Evolutionary conservation across 192 early-diverging fungal species (phyloP).

Genomic region (Coemansia sp.): DNA sequence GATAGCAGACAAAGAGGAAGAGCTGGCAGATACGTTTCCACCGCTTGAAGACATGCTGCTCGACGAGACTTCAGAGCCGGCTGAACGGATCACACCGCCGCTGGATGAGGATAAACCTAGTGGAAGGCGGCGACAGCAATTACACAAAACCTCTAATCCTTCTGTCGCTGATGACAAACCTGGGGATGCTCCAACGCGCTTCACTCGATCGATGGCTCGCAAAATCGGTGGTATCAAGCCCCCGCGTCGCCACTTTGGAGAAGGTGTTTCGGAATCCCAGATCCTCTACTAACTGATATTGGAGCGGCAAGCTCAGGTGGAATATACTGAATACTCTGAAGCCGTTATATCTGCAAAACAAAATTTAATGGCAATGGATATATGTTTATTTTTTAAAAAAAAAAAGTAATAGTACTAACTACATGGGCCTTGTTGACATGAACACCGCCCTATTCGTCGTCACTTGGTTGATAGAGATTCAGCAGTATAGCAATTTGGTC

Average conservation of each 20-base stretch:
- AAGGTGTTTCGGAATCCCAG: constrained; percentile 43
- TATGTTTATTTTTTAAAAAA: too few species aligned
- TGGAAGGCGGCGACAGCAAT: constrained; percentile 5
- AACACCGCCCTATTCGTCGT: too few species aligned
- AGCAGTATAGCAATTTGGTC: background rate
- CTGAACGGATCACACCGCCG: background rate
- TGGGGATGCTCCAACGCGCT: constrained; percentile 20
- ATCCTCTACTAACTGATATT: constrained; percentile 15
- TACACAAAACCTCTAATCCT: background rate
- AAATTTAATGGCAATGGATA: too few species aligned
- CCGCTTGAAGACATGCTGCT: background rate
- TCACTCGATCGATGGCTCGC: constrained; percentile 51
- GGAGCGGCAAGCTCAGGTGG: too few species aligned
- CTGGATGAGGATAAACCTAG: background rate
- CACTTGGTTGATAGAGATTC: background rate
- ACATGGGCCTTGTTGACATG: too few species aligned
- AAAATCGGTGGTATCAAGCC: constrained; percentile 32
- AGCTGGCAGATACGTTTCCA: background rate
- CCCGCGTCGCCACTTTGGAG: constrained; percentile 40
- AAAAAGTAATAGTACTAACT: background rate
- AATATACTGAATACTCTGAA: too few species aligned
- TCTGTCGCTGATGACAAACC: background rate
- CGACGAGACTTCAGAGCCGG: background rate
- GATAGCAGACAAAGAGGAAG: background rate
- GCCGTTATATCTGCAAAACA: too few species aligned